A percentile compares a stretch with the other conserved stretches of the same genome.
Conservation (phyloP, 2,329 filamentous ascomycete genomes). For the Colletotrichum sp. region DNA sequence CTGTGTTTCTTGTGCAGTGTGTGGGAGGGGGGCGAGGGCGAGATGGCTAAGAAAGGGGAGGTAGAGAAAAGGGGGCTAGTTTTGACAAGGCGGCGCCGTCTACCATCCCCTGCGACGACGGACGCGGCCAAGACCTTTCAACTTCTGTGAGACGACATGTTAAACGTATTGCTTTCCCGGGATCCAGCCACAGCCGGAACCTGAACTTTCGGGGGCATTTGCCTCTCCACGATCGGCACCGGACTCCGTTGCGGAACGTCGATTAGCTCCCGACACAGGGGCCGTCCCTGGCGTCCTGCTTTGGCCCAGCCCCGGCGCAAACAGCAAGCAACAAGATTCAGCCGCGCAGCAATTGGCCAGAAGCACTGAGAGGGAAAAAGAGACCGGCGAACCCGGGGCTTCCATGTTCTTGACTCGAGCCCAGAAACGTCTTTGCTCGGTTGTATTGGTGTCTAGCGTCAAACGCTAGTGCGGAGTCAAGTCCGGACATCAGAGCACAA, state of each 20-base stretch:
- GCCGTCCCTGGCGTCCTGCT: neutral
- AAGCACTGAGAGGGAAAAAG: neutral
- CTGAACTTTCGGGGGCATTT: slow-evolving; percentile 1
- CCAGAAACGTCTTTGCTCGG: slow-evolving; percentile 6
- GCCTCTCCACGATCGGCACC: slow-evolving; percentile 14
- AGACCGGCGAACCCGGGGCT: neutral
- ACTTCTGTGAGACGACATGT: neutral
- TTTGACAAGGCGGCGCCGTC: neutral
- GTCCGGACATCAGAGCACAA: slow-evolving; percentile 16
- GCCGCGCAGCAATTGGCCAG: neutral
- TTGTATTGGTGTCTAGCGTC: slow-evolving; percentile 11
- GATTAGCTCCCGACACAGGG: slow-evolving; percentile 16
- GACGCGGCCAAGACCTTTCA: neutral
- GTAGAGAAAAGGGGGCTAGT: neutral
- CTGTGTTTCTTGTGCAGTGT: neutral
- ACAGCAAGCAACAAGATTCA: neutral
- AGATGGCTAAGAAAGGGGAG: neutral
- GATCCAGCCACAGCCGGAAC: neutral
- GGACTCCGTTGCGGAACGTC: slow-evolving; percentile 13
- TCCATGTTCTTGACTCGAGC: neutral
- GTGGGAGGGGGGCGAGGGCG: neutral
- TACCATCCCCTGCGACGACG: neutral
- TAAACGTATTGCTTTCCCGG: neutral
- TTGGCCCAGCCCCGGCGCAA: neutral
- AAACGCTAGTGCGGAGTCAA: slow-evolving; percentile 18